phyloP scores from a whole-genome alignment of 257 asterid genomes.

The Fraxinus quadrangulata region DNA sequence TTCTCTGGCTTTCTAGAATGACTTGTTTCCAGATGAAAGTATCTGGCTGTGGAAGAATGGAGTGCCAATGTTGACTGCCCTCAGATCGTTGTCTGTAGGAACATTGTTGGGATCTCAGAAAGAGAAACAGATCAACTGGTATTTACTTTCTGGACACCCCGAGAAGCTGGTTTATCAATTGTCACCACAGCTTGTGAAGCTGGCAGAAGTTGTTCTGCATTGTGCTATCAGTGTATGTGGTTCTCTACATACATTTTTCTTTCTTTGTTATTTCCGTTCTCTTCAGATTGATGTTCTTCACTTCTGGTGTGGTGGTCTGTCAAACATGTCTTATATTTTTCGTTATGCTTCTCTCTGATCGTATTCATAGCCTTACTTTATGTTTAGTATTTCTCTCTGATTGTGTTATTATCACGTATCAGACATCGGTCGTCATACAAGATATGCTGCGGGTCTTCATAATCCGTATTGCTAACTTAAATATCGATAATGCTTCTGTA shows the following conservation, averaged over 20 bases:
- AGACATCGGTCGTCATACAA: conserved; percentile 48
- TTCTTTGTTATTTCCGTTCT: not conserved
- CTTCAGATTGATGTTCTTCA: not conserved
- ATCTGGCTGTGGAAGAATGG: conserved; percentile 89
- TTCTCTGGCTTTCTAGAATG: conserved; percentile 63
- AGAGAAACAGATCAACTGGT: conserved; percentile 83
- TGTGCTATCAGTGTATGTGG: conserved; percentile 77
- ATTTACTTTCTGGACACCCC: conserved; percentile 62
- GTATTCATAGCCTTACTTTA: not conserved
- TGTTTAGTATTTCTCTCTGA: not conserved
- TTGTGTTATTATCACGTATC: not conserved
- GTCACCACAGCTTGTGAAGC: conserved; percentile 54
- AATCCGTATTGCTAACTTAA: conserved; percentile 70
- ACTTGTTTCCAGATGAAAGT: conserved; percentile 76
- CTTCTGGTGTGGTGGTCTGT: conserved; percentile 18
- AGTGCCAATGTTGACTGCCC: conserved; percentile 66
- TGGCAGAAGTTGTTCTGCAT: conserved; percentile 54
- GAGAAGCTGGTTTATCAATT: conserved; percentile 75
- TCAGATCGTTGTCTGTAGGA: conserved; percentile 68
- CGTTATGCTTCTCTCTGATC: not conserved
- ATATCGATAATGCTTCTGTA: conserved; percentile 62
- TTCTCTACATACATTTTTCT: conserved; percentile 5
- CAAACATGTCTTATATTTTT: conserved; percentile 38
- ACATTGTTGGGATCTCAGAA: conserved; percentile 73
- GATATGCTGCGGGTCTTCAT: conserved; percentile 82